Evolutionary conservation across 2,329 filamentous ascomycete genomes (phyloP), one percentile per base, ranked within the genome.

Genomic region (Aspergillus melleus): DNA sequence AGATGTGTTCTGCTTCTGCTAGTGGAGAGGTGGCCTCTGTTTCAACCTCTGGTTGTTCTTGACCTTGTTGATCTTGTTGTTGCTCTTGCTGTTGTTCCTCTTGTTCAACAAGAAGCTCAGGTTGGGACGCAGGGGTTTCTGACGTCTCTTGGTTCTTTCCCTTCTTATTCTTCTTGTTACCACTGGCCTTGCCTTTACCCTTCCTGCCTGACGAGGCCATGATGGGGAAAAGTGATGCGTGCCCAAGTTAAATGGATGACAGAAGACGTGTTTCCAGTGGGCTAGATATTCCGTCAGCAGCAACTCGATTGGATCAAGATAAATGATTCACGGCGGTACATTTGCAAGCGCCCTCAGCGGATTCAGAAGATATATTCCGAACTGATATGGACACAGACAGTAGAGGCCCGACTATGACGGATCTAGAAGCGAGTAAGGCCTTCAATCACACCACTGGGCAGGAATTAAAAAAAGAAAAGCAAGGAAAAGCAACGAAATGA

Each of bases 131-230:
- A 54, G 71, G 71, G 56, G 61, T 61, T 54, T 69, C 70, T 59
- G 66, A 59, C 42, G 53, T 56, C 51, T 74, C 72, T 60, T 73
- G 70, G 54, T 52, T 64, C 66, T 74, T 74, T 51, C 56, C 60
- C 70, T 73, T 74, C 63, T 74, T 74, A 72, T 66, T 67, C 66
- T 73, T 73, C 61, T 67, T 64, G 61, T 72, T 73, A 52, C 46
- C 61, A 49, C 58, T 61, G 49, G 66, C 58, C 65, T 73, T 75
- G 64, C 61, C 64, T 54, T 72, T 75, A 56, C 58, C 54, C 61
- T 73, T 73, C 66, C 73, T 74, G 63, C 67, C 63, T 67, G 66
- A 59, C 32, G 61, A 60, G 36, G 61, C 70, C 71, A 75, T 75
- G 19, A 59, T 67, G 59, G n/a, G 59, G 59, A 60, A 62, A n/a